A percentile compares a stretch with the other conserved stretches of the same genome.
These are phyloP conservation scores for Ophiostoma ulmi DNA, from an alignment of 2,329 filamentous ascomycete species.

Conservation along the genomic window DNA sequence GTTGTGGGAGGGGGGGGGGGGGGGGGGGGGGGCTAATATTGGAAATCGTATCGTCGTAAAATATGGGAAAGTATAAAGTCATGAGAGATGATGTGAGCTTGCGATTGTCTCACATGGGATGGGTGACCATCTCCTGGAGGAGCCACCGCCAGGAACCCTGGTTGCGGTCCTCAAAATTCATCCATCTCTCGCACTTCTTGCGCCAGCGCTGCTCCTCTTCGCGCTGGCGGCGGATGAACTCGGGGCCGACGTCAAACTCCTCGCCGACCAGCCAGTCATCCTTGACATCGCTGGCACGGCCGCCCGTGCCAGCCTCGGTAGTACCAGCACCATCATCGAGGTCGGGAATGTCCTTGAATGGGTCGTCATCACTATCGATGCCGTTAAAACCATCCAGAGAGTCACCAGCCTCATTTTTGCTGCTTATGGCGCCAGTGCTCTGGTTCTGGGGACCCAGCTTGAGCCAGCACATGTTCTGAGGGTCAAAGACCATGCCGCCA, in stretches of 20 bases:
- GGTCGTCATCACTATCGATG: constrained; percentile 80
- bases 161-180: constrained; percentile 53
- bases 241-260: constrained; percentile 94
- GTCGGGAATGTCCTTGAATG: constrained; percentile 92
- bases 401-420: constrained; percentile 48
- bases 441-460: constrained; percentile 58
- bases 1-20: not conserved
- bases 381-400: constrained; percentile 62
- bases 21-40: not conserved
- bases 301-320: constrained; percentile 47
- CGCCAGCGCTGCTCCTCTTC: constrained; percentile 92
- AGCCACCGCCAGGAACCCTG: constrained; percentile 72
- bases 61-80: not conserved
- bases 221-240: constrained; percentile 81
- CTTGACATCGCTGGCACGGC: constrained; percentile 37
- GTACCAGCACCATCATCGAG: constrained; percentile 64
- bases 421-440: constrained; percentile 23
- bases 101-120: constrained; percentile 22
- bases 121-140: constrained; percentile 54
- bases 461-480: constrained; percentile 95
- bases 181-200: constrained; percentile 82
- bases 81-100: not conserved
- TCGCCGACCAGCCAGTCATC: constrained; percentile 86
- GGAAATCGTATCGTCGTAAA: constrained; percentile 14
- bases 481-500: constrained; percentile 98